Base-by-base conservation (phyloP, 441 rosid genomes). In the Pelargonium citronellum region DNA sequence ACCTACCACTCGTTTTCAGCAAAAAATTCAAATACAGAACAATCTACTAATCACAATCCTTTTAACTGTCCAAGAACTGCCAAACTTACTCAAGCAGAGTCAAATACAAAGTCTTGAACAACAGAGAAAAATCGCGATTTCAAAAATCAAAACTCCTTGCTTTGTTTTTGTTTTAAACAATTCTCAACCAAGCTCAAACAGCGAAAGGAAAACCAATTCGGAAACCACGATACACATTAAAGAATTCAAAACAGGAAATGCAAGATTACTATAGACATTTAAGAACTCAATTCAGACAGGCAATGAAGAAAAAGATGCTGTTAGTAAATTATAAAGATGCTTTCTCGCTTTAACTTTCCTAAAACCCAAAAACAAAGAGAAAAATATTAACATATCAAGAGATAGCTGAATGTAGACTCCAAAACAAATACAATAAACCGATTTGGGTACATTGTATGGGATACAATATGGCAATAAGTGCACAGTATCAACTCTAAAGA, bases 341-440 rank as follows among this genome's bases (percentile, higher is more conserved):
- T 17, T 17, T 17, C 19, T 16, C 22, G 1, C 13, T 6, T 55
- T 3, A 20, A 55, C 17, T 55, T n/a, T 55, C 62, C 11, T 17
- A 7, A 17, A 17, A 55, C 62, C 62, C 62, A 17, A 55, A 55
- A 16, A 55, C 4, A 55, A 0, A 55, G 19, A 10, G 62, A 15
- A 1, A 17, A 10, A 19, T 17, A 57, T 1, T 19, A 11, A 57
- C 13, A 57, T 57, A 57, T 57, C 8, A 17, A 17, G 62, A 57
- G 62, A 57, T 19, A 24, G 27, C 24, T 57, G 19, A 17, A 57
- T 57, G 3, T 7, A 6, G 24, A 57, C 27, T 17, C 62, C 8
- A 57, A 57, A 19, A 57, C 20, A 57, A 24, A n/a, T 57, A 57
- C 62, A 57, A 57, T 19, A 17, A n/a, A 17, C 62, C 62, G 20